Percentiles rank a stretch among this genome's conserved stretches.
Evolutionary conservation across 2,329 filamentous ascomycete species (phyloP).

Genomic region (Teratosphaeria gauchensis): DNA sequence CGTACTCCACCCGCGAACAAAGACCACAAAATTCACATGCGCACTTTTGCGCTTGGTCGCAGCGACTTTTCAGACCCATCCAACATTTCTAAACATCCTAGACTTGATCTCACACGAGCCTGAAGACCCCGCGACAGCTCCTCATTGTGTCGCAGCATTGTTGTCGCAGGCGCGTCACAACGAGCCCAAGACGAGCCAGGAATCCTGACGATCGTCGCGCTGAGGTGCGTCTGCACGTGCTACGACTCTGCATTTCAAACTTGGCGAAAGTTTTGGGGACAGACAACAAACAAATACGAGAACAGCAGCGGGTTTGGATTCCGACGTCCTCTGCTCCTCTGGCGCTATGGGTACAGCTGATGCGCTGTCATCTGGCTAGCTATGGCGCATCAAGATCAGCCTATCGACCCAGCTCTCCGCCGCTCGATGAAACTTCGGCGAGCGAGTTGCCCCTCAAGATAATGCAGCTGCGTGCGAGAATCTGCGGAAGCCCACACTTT

Average conservation of each 20-base stretch:
- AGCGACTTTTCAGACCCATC: background rate
- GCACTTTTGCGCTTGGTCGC: background rate
- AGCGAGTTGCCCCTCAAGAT: background rate
- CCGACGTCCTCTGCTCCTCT: background rate
- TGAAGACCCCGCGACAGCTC: background rate
- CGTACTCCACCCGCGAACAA: background rate
- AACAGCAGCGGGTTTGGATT: background rate
- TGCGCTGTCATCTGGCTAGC: background rate
- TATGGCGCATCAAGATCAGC: background rate
- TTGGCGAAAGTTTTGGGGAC: background rate
- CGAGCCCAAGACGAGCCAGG: background rate
- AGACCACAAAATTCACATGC: background rate
- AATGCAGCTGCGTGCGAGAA: background rate
- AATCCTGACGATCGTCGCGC: background rate
- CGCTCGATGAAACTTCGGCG: constrained; percentile 1
- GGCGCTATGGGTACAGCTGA: background rate
- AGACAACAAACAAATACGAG: background rate
- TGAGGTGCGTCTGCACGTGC: background rate
- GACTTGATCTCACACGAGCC: background rate
- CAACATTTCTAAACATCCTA: background rate
- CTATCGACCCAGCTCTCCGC: background rate
- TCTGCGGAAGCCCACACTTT: background rate
- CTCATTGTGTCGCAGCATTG: background rate
- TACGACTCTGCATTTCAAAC: background rate
- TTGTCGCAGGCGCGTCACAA: background rate